A percentile compares a stretch with the other conserved stretches of the same genome.
These are phyloP conservation scores for Candida insectorum DNA, from an alignment of 805 yeast genomes.

Conservation along the genomic window DNA sequence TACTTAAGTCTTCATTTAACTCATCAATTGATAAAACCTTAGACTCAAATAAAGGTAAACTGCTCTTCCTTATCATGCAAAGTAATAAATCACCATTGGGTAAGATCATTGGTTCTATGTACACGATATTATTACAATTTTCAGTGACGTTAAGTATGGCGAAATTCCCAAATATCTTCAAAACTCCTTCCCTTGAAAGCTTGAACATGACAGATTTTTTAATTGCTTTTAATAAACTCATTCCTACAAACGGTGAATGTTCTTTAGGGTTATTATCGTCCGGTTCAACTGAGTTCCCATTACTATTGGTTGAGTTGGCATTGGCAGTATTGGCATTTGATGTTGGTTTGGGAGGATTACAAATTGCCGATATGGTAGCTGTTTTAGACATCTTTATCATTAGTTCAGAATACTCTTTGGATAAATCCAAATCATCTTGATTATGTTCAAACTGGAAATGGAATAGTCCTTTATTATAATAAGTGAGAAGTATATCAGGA, in stretches of 20 bases:
- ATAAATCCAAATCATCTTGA: constrained; percentile 13
- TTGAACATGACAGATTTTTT: constrained; percentile 35
- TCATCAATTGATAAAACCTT: constrained; percentile 13
- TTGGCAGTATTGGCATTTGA: constrained; percentile 1
- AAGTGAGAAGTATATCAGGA: constrained; percentile 37
- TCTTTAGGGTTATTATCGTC: constrained; percentile 13
- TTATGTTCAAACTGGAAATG: constrained; percentile 30
- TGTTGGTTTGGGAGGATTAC: constrained; percentile 26
- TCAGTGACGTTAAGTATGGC: constrained; percentile 14
- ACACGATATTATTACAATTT: constrained; percentile 17
- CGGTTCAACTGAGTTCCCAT: not conserved
- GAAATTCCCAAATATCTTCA: constrained; percentile 38
- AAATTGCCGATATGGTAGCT: constrained; percentile 21
- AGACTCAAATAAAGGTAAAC: constrained; percentile 25
- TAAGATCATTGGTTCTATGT: constrained; percentile 35
- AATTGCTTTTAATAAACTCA: constrained; percentile 37
- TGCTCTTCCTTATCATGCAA: constrained; percentile 23
- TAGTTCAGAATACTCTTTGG: constrained; percentile 22
- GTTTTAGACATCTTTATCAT: constrained; percentile 19
- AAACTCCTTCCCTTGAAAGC: constrained; percentile 21
- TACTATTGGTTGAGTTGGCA: not conserved
- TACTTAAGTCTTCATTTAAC: constrained; percentile 9
- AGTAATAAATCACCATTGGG: constrained; percentile 37
- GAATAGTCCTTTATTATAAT: constrained; percentile 39
- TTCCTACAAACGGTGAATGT: constrained; percentile 28